Conservation (phyloP, 2,329 filamentous ascomycete genomes). For the Exophiala spinifera region DNA sequence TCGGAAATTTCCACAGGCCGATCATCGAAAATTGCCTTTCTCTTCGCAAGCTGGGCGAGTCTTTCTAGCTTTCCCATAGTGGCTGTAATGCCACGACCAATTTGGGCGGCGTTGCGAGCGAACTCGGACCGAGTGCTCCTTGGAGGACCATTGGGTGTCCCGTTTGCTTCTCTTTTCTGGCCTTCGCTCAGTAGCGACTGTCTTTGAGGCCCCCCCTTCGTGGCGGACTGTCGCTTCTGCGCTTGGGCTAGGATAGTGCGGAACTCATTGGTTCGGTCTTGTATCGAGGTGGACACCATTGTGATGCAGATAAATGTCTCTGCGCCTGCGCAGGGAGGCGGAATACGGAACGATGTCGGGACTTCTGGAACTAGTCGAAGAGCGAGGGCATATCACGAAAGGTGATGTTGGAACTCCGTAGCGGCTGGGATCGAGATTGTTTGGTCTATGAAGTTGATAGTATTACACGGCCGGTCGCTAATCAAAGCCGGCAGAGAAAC, state of each 20-base stretch:
- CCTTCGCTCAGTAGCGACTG: conserved; percentile 74
- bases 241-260: conserved; percentile 83
- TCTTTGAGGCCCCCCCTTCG: conserved; percentile 74
- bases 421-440: not conserved
- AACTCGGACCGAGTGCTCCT: conserved; percentile 78
- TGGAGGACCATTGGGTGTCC: conserved; percentile 48
- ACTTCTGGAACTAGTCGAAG: not conserved
- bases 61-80: conserved; percentile 96
- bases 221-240: conserved; percentile 72
- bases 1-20: conserved; percentile 95
- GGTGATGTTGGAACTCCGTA: not conserved
- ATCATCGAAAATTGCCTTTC: conserved; percentile 96
- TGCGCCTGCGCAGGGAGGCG: not conserved
- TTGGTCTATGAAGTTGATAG: not conserved
- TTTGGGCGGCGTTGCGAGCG: conserved; percentile 83
- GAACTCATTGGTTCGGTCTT: conserved; percentile 96
- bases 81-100: conserved; percentile 83
- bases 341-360: not conserved
- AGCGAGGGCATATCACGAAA: not conserved
- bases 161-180: conserved; percentile 60
- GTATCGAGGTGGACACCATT: conserved; percentile 68
- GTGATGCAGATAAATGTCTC: not conserved
- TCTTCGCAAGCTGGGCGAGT: conserved; percentile 87
- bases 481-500: not conserved
- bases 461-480: not conserved